These are phyloP conservation scores for Tulasnella sp. DNA, from an alignment of 768 basidiomycete species.

Conservation along the genomic window DNA sequence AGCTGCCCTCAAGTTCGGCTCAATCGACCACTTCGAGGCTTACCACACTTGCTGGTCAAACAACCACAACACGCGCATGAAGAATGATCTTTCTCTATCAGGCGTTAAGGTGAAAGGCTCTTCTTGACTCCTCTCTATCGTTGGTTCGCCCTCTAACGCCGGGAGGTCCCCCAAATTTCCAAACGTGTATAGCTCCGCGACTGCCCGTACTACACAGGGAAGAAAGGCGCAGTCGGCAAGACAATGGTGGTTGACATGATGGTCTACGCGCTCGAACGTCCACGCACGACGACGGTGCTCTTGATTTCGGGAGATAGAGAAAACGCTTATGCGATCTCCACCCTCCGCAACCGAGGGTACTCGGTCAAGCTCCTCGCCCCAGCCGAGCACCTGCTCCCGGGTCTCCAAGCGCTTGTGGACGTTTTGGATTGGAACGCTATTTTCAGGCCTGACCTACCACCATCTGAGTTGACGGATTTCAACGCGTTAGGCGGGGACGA, in stretches of 20 bases:
- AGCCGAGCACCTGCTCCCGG: background rate
- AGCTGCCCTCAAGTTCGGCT: background rate
- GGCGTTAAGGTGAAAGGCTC: background rate
- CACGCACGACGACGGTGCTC: constrained; percentile 50
- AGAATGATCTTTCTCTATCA: background rate
- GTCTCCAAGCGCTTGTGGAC: background rate
- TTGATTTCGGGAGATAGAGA: constrained; percentile 66
- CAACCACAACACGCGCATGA: background rate
- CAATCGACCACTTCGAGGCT: background rate
- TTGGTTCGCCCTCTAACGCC: background rate
- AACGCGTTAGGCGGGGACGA: background rate
- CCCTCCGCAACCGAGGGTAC: constrained; percentile 52
- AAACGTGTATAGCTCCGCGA: constrained; percentile 24
- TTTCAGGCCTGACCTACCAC: background rate
- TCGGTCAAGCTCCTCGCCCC: constrained; percentile 50
- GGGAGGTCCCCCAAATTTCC: background rate
- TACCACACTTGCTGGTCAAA: background rate
- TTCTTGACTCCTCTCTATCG: background rate
- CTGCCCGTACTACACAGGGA: constrained; percentile 29
- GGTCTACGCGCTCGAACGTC: constrained; percentile 57
- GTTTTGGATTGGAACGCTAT: background rate
- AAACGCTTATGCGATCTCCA: constrained; percentile 58
- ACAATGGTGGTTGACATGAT: constrained; percentile 65
- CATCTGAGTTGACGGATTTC: background rate
- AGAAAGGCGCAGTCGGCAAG: constrained; percentile 43